Evolutionary conservation across 208 protist species (phyloP), one percentile per base, ranked within the genome.

Genomic region (Crithidia mellificae): DNA sequence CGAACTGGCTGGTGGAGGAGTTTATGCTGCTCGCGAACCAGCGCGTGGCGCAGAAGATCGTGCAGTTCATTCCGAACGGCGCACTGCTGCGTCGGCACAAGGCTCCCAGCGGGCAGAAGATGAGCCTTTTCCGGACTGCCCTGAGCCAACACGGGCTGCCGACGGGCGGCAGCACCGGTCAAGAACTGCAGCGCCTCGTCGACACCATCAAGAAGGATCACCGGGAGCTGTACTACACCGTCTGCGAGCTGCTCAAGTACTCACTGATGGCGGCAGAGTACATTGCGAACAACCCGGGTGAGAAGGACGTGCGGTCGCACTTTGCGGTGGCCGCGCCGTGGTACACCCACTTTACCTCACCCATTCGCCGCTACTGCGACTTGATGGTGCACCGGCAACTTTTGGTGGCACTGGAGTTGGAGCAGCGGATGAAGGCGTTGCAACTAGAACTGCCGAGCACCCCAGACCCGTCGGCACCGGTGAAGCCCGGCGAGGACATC

Each of bases 271-370:
- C 75, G 9, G 93, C 96, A 0, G 69, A 85, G 70, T 98, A 98
- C 63, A 71, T 95, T 36, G 79, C 64, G 6, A 94, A 90, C 44
- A 87, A 81, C 53, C 78, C 80, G 9, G 34, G 65, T 0, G 55
- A 54, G 25, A 74, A 65, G 7, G 54, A 63, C 43, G 66, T 55
- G 46, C 82, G 80, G 29, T 74, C 75, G n/a, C 96, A 98, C 83
- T 97, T 89, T 63, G 96, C 92, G 27, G 77, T 98, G 32, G 91
- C 78, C 5, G 52, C 90, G 54, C 74, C 79, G 32, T 91, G 92
- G 70, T 98, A 98, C 78, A 97, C 93, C 17, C 96, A 98, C 77
- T 98, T 98, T 65, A 98, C 94, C 20, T 97, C 92, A 5, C 96
- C 96, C 11, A 97, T 98, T 64, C 90, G 96, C 8, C 86, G 96